A percentile compares a stretch with the other conserved stretches of the same genome.
These are phyloP conservation scores for Cladophialophora bantiana DNA, from an alignment of 2,329 filamentous ascomycete genomes.

Conservation along the genomic window DNA sequence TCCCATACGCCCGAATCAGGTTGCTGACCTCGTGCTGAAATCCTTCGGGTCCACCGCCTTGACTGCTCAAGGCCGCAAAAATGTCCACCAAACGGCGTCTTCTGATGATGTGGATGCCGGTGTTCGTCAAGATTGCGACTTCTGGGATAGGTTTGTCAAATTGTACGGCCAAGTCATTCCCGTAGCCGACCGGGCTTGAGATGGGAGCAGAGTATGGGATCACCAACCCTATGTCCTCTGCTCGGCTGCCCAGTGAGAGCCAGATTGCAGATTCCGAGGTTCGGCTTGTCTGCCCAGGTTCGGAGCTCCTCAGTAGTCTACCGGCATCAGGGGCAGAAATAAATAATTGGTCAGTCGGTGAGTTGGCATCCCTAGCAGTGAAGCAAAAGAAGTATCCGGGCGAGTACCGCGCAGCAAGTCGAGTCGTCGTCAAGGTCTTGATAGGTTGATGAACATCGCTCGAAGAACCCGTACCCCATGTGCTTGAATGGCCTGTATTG, in stretches of 20 bases:
- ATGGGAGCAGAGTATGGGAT: constrained; percentile 75
- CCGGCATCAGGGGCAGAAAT: constrained; percentile 87
- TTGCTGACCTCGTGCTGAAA: constrained; percentile 81
- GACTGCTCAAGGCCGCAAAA: constrained; percentile 81
- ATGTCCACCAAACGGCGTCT: constrained; percentile 87
- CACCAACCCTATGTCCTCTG: constrained; percentile 79
- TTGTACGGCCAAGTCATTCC: constrained; percentile 95
- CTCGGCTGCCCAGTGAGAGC: constrained; percentile 75
- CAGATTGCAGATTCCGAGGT: constrained; percentile 83
- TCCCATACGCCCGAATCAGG: constrained; percentile 85
- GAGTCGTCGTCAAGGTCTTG: constrained; percentile 51
- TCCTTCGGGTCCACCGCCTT: constrained; percentile 76
- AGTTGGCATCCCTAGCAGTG: constrained; percentile 66
- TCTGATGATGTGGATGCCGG: constrained; percentile 84
- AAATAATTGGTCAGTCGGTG: constrained; percentile 74
- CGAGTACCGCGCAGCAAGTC: constrained; percentile 65
- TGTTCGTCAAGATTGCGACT: constrained; percentile 89
- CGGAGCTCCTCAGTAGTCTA: constrained; percentile 69
- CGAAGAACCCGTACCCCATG: constrained; percentile 44
- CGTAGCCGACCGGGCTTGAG: constrained; percentile 76
- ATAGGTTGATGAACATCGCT: constrained; percentile 59
- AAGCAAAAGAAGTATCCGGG: constrained; percentile 94
- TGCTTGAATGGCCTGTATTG: constrained; percentile 41
- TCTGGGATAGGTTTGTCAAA: constrained; percentile 84
- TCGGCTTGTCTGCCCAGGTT: constrained; percentile 61